Conservation (phyloP, 768 basidiomycete genomes). For the Basidioascus undulatus region DNA sequence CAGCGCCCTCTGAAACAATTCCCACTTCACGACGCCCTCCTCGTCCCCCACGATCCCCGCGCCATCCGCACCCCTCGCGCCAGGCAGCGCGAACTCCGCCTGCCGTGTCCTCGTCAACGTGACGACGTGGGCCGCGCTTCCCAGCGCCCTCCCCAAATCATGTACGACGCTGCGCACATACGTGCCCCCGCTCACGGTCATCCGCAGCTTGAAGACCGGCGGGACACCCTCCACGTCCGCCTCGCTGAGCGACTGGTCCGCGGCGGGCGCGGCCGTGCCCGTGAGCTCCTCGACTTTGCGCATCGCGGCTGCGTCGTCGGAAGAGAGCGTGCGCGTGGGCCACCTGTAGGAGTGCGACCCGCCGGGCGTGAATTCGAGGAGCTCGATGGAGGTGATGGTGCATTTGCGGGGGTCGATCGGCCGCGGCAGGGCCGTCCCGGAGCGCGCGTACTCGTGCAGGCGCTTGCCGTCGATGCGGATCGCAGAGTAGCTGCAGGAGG, state of each 20-base stretch:
- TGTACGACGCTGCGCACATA: slow-evolving; percentile 92
- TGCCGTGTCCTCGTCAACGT: slow-evolving; percentile 72
- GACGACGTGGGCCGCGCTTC: slow-evolving; percentile 79
- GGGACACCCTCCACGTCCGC: slow-evolving; percentile 20
- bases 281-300: slow-evolving; percentile 30
- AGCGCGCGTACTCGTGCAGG: slow-evolving; percentile 81
- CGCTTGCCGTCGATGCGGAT: slow-evolving; percentile 96
- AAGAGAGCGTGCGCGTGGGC: slow-evolving; percentile 45
- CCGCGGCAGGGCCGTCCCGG: slow-evolving; percentile 70
- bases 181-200: slow-evolving; percentile 89
- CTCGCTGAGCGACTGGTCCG: background rate
- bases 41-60: slow-evolving; percentile 20
- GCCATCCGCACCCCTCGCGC: slow-evolving; percentile 11
- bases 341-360: slow-evolving; percentile 45
- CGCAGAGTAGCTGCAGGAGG: slow-evolving; percentile 57
- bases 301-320: slow-evolving; percentile 44
- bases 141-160: slow-evolving; percentile 62
- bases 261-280: background rate
- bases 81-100: slow-evolving; percentile 33
- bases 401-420: slow-evolving; percentile 74
- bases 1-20: slow-evolving; percentile 39
- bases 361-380: slow-evolving; percentile 46
- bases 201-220: slow-evolving; percentile 58
- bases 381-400: slow-evolving; percentile 53
- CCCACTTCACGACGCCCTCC: slow-evolving; percentile 44